phyloP scores from a whole-genome alignment of 371 early-diverging fungal genomes.

The Chytridium lagenaria region DNA sequence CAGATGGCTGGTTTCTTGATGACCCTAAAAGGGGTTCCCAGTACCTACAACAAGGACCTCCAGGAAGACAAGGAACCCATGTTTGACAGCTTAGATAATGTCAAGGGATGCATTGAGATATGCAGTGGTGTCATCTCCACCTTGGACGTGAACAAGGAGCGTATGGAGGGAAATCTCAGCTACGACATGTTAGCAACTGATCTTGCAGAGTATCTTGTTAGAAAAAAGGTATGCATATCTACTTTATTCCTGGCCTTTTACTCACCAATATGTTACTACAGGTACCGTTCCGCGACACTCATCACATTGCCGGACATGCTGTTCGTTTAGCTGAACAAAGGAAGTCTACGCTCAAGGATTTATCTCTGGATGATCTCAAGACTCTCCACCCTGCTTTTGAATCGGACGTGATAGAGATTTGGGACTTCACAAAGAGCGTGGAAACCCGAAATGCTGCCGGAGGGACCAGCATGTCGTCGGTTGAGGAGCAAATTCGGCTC shows the following conservation, averaged over 20 bases:
- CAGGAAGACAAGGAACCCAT: constrained; percentile 98
- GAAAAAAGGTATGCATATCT: constrained; percentile 46
- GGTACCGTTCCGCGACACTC: constrained; percentile 98
- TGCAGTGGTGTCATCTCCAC: constrained; percentile 89
- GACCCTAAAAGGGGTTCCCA: constrained; percentile 95
- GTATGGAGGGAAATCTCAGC: constrained; percentile 78
- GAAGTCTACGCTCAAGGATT: constrained; percentile 66
- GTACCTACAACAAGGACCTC: constrained; percentile 98
- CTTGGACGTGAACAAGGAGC: constrained; percentile 75
- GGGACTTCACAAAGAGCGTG: constrained; percentile 87
- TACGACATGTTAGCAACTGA: constrained; percentile 97
- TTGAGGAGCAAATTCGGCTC: constrained; percentile 74
- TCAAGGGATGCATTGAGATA: constrained; percentile 88
- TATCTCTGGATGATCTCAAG: constrained; percentile 80
- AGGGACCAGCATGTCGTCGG: constrained; percentile 84
- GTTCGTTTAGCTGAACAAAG: constrained; percentile 92
- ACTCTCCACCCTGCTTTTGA: constrained; percentile 81
- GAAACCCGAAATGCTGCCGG: constrained; percentile 88
- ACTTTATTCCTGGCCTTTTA: constrained; percentile 1
- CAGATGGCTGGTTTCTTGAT: constrained; percentile 94
- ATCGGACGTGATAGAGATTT: constrained; percentile 78
- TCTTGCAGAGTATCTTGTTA: constrained; percentile 94
- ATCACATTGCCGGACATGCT: constrained; percentile 96
- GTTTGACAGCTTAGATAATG: constrained; percentile 91
- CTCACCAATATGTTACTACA: constrained; percentile 34